Conservation (phyloP, 768 basidiomycete genomes). For the Kwoniella sp. region DNA sequence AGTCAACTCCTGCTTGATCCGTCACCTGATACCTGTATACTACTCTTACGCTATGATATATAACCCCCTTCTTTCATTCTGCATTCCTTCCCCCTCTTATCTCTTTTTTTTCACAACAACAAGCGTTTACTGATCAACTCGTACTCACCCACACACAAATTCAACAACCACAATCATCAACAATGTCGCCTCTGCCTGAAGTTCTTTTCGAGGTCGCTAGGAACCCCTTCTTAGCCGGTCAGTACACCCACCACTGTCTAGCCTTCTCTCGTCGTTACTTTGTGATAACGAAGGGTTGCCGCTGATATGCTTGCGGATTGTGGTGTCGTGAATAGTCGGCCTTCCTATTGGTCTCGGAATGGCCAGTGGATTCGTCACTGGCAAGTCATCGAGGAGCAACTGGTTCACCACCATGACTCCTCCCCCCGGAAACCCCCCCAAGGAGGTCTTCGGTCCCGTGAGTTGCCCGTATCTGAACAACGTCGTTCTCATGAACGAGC, state of each 20-base stretch:
- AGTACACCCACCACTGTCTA: constrained; percentile 8
- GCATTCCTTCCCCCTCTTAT: background rate
- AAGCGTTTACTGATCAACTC: background rate
- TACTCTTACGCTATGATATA: background rate
- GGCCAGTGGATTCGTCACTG: constrained; percentile 61
- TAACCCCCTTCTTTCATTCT: background rate
- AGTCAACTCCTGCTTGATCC: background rate
- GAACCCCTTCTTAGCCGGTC: constrained; percentile 61
- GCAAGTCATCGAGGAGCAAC: constrained; percentile 59
- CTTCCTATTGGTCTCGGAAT: constrained; percentile 65
- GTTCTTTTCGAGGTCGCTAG: constrained; percentile 63
- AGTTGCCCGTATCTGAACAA: constrained; percentile 57
- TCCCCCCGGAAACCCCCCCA: constrained; percentile 63
- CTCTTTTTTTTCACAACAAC: background rate
- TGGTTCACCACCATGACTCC: constrained; percentile 66
- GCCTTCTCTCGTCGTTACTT: no score
- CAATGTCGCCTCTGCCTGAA: constrained; percentile 60
- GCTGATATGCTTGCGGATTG: constrained; percentile 7
- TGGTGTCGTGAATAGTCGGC: constrained; percentile 56
- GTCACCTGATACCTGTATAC: background rate
- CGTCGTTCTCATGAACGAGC: background rate
- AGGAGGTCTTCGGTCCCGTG: constrained; percentile 64
- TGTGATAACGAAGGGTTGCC: background rate
- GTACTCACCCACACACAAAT: background rate
- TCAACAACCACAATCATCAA: background rate